These are phyloP conservation scores for Teunomyces gatunensis DNA, from an alignment of 805 yeast genomes.

Conservation along the genomic window DNA sequence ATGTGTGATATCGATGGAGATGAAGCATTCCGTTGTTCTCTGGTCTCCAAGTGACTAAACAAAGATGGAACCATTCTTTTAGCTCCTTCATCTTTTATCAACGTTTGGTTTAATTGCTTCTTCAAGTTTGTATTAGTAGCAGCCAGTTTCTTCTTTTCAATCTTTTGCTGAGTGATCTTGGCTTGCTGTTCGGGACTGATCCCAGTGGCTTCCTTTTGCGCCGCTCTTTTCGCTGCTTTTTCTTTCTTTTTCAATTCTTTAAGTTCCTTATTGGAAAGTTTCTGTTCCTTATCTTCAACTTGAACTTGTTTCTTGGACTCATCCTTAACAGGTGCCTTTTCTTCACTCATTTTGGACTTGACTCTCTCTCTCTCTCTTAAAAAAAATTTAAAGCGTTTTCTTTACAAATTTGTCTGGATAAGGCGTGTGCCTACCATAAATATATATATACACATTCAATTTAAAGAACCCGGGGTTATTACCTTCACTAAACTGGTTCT, in stretches of 20 bases:
- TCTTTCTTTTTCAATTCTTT: constrained; percentile 86
- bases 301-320: constrained; percentile 3
- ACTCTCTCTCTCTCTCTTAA: neutral
- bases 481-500: constrained; percentile 15
- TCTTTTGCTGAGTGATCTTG: constrained; percentile 41
- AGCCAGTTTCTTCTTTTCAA: constrained; percentile 38
- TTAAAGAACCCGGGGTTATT: neutral
- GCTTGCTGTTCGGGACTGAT: constrained; percentile 47
- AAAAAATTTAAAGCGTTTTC: neutral
- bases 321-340: neutral
- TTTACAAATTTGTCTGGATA: neutral
- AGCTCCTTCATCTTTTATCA: constrained; percentile 36
- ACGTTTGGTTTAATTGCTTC: constrained; percentile 52
- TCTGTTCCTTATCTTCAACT: constrained; percentile 8
- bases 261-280: constrained; percentile 70
- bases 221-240: constrained; percentile 90
- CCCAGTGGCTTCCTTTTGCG: constrained; percentile 70
- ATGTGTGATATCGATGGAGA: constrained; percentile 59
- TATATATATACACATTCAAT: neutral
- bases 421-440: neutral
- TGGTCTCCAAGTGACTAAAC: constrained; percentile 76
- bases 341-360: neutral
- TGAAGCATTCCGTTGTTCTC: constrained; percentile 65
- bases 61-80: constrained; percentile 57
- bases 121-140: constrained; percentile 51